Evolutionary conservation across 257 asterid genomes (phyloP).

Genomic region (Primulina huaijiensis): DNA sequence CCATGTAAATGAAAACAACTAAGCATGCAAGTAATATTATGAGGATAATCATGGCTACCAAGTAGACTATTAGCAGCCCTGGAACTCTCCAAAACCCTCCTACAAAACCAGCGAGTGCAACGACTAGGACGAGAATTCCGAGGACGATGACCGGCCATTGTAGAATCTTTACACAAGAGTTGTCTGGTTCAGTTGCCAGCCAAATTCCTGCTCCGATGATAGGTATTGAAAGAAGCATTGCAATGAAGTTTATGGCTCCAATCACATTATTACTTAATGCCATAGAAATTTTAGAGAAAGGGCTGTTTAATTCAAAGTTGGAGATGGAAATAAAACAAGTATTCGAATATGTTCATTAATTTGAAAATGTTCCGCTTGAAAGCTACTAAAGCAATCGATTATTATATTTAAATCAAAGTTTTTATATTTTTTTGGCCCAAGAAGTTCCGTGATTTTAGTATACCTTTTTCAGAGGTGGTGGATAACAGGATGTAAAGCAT

Average conservation of each 20-base stretch:
- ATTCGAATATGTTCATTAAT: not conserved
- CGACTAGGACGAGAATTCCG: conserved; percentile 57
- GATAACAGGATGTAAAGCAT: not conserved
- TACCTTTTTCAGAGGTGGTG: not conserved
- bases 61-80: conserved; percentile 56
- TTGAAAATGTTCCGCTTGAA: not conserved
- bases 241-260: conserved; percentile 72
- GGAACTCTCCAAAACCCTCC: conserved; percentile 84
- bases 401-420: not conserved
- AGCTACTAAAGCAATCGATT: not conserved
- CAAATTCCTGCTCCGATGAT: conserved; percentile 82
- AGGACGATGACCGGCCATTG: conserved; percentile 82
- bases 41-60: conserved; percentile 68
- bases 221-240: conserved; percentile 72
- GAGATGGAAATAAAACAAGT: no score
- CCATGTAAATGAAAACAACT: conserved; percentile 71
- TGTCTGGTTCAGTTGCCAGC: conserved; percentile 68
- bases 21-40: conserved; percentile 61
- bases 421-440: not conserved
- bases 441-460: not conserved
- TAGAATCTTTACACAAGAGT: conserved; percentile 67
- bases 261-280: conserved; percentile 68
- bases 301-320: not conserved
- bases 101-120: conserved; percentile 62
- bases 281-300: conserved; percentile 33